Evolutionary conservation across 1,139 yeast genomes (phyloP).

Genomic region (Scheffersomyces quercinus): DNA sequence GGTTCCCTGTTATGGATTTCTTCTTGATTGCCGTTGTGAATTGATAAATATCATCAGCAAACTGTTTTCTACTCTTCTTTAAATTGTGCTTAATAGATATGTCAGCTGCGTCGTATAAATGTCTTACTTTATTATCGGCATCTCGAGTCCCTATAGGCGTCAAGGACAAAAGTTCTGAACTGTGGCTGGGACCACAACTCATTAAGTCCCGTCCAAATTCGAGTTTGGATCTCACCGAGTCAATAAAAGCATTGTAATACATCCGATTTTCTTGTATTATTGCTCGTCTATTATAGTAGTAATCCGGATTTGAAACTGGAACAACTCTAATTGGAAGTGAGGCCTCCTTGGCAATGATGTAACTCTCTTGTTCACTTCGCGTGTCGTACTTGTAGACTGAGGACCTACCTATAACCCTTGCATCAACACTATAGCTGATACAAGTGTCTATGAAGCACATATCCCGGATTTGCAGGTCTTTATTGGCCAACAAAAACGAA

Average conservation of each 20-base stretch:
- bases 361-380: conserved; percentile 25
- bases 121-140: conserved; percentile 30
- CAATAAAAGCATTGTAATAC: conserved; percentile 41
- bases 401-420: conserved; percentile 44
- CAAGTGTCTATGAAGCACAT: conserved; percentile 37
- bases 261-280: conserved; percentile 23
- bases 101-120: conserved; percentile 30
- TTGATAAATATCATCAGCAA: conserved; percentile 30
- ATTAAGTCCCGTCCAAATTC: conserved; percentile 26
- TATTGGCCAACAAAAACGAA: conserved; percentile 21
- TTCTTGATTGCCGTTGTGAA: conserved; percentile 36
- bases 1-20: conserved; percentile 36
- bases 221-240: conserved; percentile 31
- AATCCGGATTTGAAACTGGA: conserved; percentile 30
- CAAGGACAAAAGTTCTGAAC: conserved; percentile 9
- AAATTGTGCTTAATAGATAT: conserved; percentile 17
- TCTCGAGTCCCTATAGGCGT: conserved; percentile 17
- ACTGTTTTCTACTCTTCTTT: conserved; percentile 15
- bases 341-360: conserved; percentile 39
- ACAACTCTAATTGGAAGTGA: conserved; percentile 37
- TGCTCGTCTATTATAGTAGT: conserved; percentile 17
- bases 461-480: conserved; percentile 28
- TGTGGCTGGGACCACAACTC: conserved; percentile 4
- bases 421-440: conserved; percentile 38
- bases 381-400: conserved; percentile 28